Conservation (phyloP, 2,329 filamentous ascomycete species). For the Diplocarpon rosae region DNA sequence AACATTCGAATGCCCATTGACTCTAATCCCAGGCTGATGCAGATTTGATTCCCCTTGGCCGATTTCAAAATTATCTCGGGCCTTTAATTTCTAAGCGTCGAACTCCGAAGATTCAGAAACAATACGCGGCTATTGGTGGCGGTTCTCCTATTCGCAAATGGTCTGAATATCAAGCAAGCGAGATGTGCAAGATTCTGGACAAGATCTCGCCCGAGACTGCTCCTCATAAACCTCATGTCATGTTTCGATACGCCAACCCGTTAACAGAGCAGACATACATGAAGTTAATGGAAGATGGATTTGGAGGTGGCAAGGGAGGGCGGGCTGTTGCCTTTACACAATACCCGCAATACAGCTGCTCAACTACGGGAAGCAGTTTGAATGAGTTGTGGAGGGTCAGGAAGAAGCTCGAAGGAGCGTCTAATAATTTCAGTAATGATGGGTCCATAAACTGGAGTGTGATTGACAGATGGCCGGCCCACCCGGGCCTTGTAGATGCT, state of each 20-base stretch:
- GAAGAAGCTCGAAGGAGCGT: conserved; percentile 72
- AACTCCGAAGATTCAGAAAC: conserved; percentile 93
- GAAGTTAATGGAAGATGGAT: conserved; percentile 73
- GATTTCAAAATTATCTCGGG: conserved; percentile 81
- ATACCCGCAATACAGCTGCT: conserved; percentile 97
- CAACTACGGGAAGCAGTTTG: conserved; percentile 87
- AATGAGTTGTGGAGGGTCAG: conserved; percentile 99
- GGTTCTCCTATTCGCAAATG: conserved; percentile 97
- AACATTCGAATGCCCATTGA: background rate
- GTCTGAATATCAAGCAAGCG: conserved; percentile 85
- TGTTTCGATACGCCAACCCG: conserved; percentile 89
- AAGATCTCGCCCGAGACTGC: conserved; percentile 83
- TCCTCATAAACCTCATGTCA: conserved; percentile 94
- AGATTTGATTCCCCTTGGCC: conserved; percentile 91
- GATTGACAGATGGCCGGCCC: conserved; percentile 95
- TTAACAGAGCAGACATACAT: conserved; percentile 91
- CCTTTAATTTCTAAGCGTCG: conserved; percentile 75
- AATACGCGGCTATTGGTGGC: conserved; percentile 90
- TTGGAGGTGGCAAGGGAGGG: conserved; percentile 80
- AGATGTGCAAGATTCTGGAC: conserved; percentile 98
- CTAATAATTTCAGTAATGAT: conserved; percentile 35
- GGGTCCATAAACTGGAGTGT: conserved; percentile 91
- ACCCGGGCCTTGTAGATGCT: conserved; percentile 79
- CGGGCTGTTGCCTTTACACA: conserved; percentile 95
- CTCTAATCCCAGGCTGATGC: conserved; percentile 57